A percentile compares a stretch with the other conserved stretches of the same genome.
These are phyloP conservation scores for Didymella sp. DNA, from an alignment of 2,329 filamentous ascomycete species.

Conservation along the genomic window DNA sequence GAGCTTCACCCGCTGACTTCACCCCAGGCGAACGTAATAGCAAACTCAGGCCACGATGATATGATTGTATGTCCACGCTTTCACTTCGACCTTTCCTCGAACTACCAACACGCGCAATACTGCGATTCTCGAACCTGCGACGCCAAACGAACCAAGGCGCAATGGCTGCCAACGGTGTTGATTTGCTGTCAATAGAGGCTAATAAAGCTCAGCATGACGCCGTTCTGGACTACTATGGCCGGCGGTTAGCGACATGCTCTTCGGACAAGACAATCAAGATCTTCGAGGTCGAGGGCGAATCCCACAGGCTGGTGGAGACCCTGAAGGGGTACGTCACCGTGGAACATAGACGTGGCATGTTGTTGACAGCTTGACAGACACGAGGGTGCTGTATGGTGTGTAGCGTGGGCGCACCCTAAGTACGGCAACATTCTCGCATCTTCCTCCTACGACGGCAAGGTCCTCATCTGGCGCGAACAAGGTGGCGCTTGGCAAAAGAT, in stretches of 20 bases:
- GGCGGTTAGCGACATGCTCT: slow-evolving; percentile 93
- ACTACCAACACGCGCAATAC: not conserved
- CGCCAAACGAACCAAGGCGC: slow-evolving; percentile 11
- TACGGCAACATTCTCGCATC: slow-evolving; percentile 98
- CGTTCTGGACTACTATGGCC: slow-evolving; percentile 97
- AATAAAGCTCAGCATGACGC: slow-evolving; percentile 80
- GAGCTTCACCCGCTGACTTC: slow-evolving; percentile 41
- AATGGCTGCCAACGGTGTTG: slow-evolving; percentile 27
- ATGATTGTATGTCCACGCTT: slow-evolving; percentile 84
- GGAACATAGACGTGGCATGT: not conserved
- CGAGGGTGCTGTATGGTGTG: slow-evolving; percentile 96
- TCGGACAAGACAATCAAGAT: slow-evolving; percentile 99
- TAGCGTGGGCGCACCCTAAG: slow-evolving; percentile 95
- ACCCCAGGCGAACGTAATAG: slow-evolving; percentile 75
- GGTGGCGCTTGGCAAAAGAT: slow-evolving; percentile 70
- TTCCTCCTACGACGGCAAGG: slow-evolving; percentile 95
- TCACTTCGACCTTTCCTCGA: slow-evolving; percentile 4
- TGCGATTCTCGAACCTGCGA: not conserved
- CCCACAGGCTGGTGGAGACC: slow-evolving; percentile 88
- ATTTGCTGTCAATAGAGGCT: slow-evolving; percentile 43
- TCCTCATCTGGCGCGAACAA: slow-evolving; percentile 97
- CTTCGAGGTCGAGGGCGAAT: slow-evolving; percentile 94
- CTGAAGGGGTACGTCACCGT: slow-evolving; percentile 78
- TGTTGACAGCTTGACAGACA: slow-evolving; percentile 66
- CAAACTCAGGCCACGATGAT: slow-evolving; percentile 92